Evolutionary conservation across 2,329 filamentous ascomycete genomes (phyloP).

Genomic region (Sporothrix sp.): DNA sequence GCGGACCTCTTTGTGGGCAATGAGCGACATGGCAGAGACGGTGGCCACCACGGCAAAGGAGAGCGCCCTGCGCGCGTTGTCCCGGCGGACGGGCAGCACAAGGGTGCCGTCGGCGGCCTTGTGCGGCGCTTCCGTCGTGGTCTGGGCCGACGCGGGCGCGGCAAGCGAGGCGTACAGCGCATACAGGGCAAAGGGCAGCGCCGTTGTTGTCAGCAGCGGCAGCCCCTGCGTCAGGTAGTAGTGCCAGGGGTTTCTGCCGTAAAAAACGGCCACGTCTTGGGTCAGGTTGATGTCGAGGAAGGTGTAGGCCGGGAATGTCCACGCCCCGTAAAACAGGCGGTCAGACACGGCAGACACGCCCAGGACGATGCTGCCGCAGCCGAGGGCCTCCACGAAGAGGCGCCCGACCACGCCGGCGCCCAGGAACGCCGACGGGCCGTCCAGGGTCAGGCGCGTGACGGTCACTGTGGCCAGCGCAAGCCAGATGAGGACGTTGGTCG

Average conservation of each 20-base stretch:
- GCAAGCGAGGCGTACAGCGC: conserved; percentile 47
- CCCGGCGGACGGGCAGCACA: conserved; percentile 27
- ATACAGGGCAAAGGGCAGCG: conserved; percentile 62
- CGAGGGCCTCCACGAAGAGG: conserved; percentile 51
- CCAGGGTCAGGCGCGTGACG: conserved; percentile 34
- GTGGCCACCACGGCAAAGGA: conserved; percentile 51
- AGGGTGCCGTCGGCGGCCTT: conserved; percentile 23
- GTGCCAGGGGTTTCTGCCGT: conserved; percentile 80
- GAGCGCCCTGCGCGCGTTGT: conserved; percentile 43
- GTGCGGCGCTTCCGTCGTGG: not conserved
- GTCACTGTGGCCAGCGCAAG: conserved; percentile 44
- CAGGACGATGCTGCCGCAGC: conserved; percentile 56
- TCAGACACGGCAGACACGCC: conserved; percentile 58
- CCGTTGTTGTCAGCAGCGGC: conserved; percentile 75
- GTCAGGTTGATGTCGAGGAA: conserved; percentile 88
- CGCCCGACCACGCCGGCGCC: conserved; percentile 35
- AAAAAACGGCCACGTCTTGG: conserved; percentile 82
- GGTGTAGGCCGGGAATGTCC: conserved; percentile 79
- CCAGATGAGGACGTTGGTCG: conserved; percentile 87
- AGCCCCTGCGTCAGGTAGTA: conserved; percentile 90
- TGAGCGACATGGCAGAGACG: conserved; percentile 56
- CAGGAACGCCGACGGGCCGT: conserved; percentile 30
- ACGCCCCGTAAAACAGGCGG: conserved; percentile 68
- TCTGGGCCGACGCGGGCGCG: conserved; percentile 20
- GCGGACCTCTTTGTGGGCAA: conserved; percentile 93